Percentiles rank a stretch among this genome's conserved stretches.
Evolutionary conservation across 371 early-diverging fungal species (phyloP).

Genomic region (Globomyces sp.): DNA sequence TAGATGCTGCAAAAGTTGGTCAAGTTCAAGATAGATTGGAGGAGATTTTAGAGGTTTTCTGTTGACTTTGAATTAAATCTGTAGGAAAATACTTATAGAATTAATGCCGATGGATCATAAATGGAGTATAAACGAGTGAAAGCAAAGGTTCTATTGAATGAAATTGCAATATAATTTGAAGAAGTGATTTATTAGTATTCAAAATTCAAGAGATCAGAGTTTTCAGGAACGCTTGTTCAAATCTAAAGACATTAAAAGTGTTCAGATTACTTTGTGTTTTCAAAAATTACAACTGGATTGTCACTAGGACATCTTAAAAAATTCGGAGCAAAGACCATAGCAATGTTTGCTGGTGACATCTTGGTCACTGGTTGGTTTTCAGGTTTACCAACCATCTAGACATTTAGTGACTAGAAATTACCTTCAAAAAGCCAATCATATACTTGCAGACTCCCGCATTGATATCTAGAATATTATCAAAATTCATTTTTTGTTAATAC

Average conservation of each 20-base stretch:
- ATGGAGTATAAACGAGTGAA: too few relatives aligned
- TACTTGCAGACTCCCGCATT: conserved; percentile 76
- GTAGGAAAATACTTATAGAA: too few relatives aligned
- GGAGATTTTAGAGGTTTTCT: conserved; percentile 62
- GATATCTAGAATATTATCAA: conserved; percentile 34
- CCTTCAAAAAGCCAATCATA: conserved; percentile 78
- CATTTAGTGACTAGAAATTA: conserved; percentile 22
- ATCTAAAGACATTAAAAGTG: conserved; percentile 41
- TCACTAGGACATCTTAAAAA: conserved; percentile 86
- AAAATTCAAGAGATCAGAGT: conserved; percentile 25
- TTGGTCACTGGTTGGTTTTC: conserved; percentile 68
- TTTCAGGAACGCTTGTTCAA: conserved; percentile 45
- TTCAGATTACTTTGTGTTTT: conserved; percentile 64
- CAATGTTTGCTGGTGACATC: conserved; percentile 88
- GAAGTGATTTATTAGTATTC: too few relatives aligned
- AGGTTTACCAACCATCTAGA: conserved; percentile 70
- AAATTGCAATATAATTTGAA: too few relatives aligned
- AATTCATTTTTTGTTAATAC: conserved; percentile 9
- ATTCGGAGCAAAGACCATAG: conserved; percentile 97
- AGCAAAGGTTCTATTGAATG: too few relatives aligned
- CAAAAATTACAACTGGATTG: conserved; percentile 73
- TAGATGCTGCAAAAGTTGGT: conserved; percentile 56
- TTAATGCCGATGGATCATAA: too few relatives aligned
- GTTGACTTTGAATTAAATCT: too few relatives aligned
- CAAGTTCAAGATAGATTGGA: conserved; percentile 68